Evolutionary conservation across 176 grass and related monocot genomes (phyloP), one percentile per base, ranked within the genome.

Genomic region (Raddia guianensis): DNA sequence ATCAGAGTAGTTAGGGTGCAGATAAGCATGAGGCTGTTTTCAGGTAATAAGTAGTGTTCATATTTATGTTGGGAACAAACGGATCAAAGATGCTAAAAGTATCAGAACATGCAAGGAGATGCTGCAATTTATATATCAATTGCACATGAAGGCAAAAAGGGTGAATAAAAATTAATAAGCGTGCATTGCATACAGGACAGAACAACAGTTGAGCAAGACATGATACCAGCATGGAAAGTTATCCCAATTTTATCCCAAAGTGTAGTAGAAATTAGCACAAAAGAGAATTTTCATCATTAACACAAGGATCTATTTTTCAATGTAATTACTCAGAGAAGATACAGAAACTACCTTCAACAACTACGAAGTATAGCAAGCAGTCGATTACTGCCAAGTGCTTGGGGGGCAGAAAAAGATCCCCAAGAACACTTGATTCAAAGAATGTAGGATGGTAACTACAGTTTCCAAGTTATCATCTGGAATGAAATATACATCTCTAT

Each of bases 271-370:
- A 59, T 75, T 56, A 73, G 69, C 35, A 68, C 49, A 47, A 66
- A 84, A 34, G 27, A 55, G 13, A 66, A 45, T 70, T 81, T 15
- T 64, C 69, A 86, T 12, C 21, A 19, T 35, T 18, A 66, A 79
- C 60, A 85, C 10, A 77, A 80, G 12, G 84, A 73, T 33, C 8
- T 80, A 80, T 57, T 87, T 75, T n/a, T n/a, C 57, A 43, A 75
- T 82, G 84, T 46, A 70, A 54, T 70, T 75, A 72, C 45, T 69
- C 72, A 34, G 63, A 80, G 42, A 85, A 82, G 73, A 77, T 85
- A 85, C 70, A 85, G 80, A 81, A 87, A 84, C 78, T 87, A 93
- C 87, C 85, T 82, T 85, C 64, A 76, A 74, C 69, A 85, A 84
- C 64, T 82, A 64, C 48, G 64, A 90, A 80, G 68, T 68, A 82